Evolutionary conservation across 176 grass and related monocot species (phyloP), one percentile per base, ranked within the genome.

Genomic region (Puya raimondii): DNA sequence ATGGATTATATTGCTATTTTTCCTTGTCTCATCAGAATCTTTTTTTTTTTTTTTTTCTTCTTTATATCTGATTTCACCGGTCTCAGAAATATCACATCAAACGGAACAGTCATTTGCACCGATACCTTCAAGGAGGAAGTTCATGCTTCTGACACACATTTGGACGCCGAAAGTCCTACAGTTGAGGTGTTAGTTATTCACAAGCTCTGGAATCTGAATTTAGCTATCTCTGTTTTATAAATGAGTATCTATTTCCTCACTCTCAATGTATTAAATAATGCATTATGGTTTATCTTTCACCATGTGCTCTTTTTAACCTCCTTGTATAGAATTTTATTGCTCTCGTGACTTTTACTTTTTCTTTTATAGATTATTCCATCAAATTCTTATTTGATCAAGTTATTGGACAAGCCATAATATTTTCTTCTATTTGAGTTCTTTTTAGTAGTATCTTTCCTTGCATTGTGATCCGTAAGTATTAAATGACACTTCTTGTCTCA

Each of bases 121-220:
- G 58, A 79, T 67, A 68, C 82, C 54, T 79, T 63, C 50, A 66
- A 67, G 47, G 63, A 67, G 47, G 63, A 70, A 69, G 54, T 66
- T 53, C n/a, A 49, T 15, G 9, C 42, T 57, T 72, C 76, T 47
- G 58, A 59, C 15, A 53, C 52, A 53, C 22, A 61, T 79, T 81
- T 68, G 53, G 11, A 27, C 12, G 48, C 74, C 73, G 63, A 73
- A 73, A 75, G 78, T 80, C 54, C 73, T 14, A 66, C 22, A 64
- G 76, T 81, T 80, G 77, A 88, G 85, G 89, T 88, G 74, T 20
- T 74, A 27, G 13, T 70, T 15, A 22, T 65, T 23, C 12, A 17
- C 56, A 11, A 61, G 56, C 64, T 67, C 20, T 56, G 53, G 53
- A 53, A 52, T 63, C 13, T 71, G 42, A 29, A 20, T 23, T 14